Conservation (phyloP, 805 yeast species). For the Suhomyces emberorum region DNA sequence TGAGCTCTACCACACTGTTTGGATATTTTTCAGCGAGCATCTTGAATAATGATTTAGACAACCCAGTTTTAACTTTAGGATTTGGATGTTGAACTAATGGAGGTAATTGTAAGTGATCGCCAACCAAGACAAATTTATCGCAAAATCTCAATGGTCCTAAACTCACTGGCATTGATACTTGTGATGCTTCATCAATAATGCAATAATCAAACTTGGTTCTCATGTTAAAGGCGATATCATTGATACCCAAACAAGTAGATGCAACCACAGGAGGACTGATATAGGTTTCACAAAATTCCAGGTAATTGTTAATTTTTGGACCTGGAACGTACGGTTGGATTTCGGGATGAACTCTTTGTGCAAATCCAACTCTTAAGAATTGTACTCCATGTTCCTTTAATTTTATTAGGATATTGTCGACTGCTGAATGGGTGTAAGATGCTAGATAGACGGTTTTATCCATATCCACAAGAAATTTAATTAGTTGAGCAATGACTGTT, state of each 20-base stretch:
- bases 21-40: slow-evolving; percentile 72
- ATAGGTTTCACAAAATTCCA: slow-evolving; percentile 47
- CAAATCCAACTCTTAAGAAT: slow-evolving; percentile 67
- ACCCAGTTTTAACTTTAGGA: slow-evolving; percentile 60
- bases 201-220: slow-evolving; percentile 78
- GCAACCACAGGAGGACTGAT: slow-evolving; percentile 74
- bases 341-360: slow-evolving; percentile 57
- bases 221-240: slow-evolving; percentile 55
- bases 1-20: slow-evolving; percentile 66
- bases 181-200: slow-evolving; percentile 95
- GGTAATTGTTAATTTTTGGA: slow-evolving; percentile 32
- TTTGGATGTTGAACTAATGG: slow-evolving; percentile 68
- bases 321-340: slow-evolving; percentile 52
- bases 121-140: slow-evolving; percentile 84
- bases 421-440: slow-evolving; percentile 93
- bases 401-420: slow-evolving; percentile 84
- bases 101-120: slow-evolving; percentile 92
- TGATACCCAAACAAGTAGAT: slow-evolving; percentile 78
- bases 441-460: slow-evolving; percentile 73
- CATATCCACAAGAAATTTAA: slow-evolving; percentile 54
- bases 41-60: slow-evolving; percentile 76
- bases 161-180: slow-evolving; percentile 86
- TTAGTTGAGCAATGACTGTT: slow-evolving; percentile 78
- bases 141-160: slow-evolving; percentile 82
- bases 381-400: slow-evolving; percentile 37